Percentiles rank a stretch among this genome's conserved stretches.
Conservation (phyloP, 768 basidiomycete species). For the Trametes elegans region DNA sequence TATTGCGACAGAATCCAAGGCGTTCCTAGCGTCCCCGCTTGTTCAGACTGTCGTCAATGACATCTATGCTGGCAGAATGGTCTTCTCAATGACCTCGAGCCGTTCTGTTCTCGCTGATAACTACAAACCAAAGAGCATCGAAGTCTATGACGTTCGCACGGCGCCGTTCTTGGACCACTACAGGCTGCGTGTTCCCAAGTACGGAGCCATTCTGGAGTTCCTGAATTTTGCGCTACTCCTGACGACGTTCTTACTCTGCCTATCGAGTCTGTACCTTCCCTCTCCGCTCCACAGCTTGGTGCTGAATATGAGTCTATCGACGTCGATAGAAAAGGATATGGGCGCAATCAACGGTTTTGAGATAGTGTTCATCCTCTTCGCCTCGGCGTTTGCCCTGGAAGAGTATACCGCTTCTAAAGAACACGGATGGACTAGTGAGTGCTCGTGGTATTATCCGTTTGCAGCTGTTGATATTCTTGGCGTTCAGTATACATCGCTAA, state of each 20-base stretch:
- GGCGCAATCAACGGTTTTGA: constrained; percentile 60
- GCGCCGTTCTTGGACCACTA: constrained; percentile 85
- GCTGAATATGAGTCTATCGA: too few relatives aligned
- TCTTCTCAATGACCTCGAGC: constrained; percentile 56
- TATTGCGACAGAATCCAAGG: constrained; percentile 80
- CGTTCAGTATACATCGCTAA: constrained; percentile 77
- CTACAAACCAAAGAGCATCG: constrained; percentile 77
- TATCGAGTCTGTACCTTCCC: constrained; percentile 56
- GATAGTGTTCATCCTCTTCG: constrained; percentile 70
- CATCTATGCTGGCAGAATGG: constrained; percentile 78
- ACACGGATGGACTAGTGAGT: constrained; percentile 84
- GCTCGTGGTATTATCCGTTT: background rate
- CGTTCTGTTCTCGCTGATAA: constrained; percentile 87
- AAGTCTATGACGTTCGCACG: constrained; percentile 63
- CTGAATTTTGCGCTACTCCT: constrained; percentile 70
- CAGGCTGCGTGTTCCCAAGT: constrained; percentile 80
- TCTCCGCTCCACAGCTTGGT: too few relatives aligned
- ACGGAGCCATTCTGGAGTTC: constrained; percentile 75
- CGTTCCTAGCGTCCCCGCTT: constrained; percentile 78
- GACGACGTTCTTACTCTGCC: constrained; percentile 67
- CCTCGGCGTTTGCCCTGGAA: constrained; percentile 74
- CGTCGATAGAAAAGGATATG: constrained; percentile 51
- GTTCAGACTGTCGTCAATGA: constrained; percentile 87
- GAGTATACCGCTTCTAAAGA: constrained; percentile 88
- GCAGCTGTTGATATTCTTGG: background rate